These are phyloP conservation scores for Musa balbisiana DNA, from an alignment of 202 grass and related monocot genomes.

Conservation along the genomic window DNA sequence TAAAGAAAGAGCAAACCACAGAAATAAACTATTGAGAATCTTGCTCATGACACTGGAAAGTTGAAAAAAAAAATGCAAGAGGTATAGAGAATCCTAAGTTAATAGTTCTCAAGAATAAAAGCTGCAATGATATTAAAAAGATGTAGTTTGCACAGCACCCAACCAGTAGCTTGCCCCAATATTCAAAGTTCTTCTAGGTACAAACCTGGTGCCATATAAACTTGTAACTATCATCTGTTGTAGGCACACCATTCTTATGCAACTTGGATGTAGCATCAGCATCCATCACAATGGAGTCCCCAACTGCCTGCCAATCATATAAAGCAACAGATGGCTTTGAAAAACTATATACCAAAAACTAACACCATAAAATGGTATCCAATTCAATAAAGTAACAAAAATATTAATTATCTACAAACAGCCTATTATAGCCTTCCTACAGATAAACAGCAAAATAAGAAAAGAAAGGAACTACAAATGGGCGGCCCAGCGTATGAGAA, in stretches of 20 bases:
- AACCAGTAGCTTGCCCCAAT: background rate
- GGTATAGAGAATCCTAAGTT: background rate
- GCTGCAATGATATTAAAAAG: no score
- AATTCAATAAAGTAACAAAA: background rate
- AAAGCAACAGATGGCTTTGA: background rate
- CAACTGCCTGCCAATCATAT: constrained; percentile 41
- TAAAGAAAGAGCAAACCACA: no score
- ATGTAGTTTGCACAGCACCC: no score
- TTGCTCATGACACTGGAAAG: background rate
- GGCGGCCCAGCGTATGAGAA: no score
- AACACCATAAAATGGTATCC: background rate
- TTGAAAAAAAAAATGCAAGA: background rate
- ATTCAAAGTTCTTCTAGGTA: background rate
- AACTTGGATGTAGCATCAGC: constrained; percentile 75
- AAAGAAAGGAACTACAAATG: no score
- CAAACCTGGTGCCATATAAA: constrained; percentile 73
- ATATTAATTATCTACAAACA: background rate
- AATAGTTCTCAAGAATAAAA: no score
- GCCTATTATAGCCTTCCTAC: background rate
- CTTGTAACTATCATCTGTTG: constrained; percentile 84
- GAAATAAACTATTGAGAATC: background rate
- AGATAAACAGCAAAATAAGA: no score
- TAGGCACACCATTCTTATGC: constrained; percentile 46
- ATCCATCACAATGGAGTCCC: constrained; percentile 73
- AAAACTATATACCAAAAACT: background rate